phyloP scores from a whole-genome alignment of 257 asterid genomes.

The Handroanthus guayacan region DNA sequence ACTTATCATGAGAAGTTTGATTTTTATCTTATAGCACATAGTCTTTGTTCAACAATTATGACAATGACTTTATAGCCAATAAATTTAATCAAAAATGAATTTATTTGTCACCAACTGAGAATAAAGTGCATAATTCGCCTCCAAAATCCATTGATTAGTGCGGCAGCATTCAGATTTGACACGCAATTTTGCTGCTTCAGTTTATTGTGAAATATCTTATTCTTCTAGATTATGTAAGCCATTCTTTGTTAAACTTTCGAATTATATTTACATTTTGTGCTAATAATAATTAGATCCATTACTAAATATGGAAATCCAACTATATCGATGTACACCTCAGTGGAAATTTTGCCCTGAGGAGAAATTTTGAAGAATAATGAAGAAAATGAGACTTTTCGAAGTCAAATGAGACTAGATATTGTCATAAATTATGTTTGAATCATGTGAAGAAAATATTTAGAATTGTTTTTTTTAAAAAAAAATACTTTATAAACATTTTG shows the following conservation, averaged over 20 bases:
- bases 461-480: no score
- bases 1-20: background rate
- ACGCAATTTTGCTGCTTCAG: background rate
- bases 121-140: background rate
- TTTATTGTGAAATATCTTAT: background rate
- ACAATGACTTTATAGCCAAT: slow-evolving; percentile 6
- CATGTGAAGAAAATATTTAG: no score
- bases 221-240: no score
- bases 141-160: background rate
- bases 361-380: no score
- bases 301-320: no score
- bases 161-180: background rate
- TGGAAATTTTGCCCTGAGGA: no score
- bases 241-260: background rate
- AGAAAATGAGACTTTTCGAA: no score
- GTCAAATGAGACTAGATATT: no score
- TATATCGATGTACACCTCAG: no score
- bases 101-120: background rate
- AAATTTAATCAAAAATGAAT: background rate
- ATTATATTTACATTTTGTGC: no score
- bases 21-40: background rate
- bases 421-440: background rate
- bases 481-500: no score
- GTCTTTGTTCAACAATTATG: slow-evolving; percentile 5
- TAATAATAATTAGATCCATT: no score